Evolutionary conservation across 176 grass and related monocot genomes (phyloP).

Genomic region (Oryza meridionalis): DNA sequence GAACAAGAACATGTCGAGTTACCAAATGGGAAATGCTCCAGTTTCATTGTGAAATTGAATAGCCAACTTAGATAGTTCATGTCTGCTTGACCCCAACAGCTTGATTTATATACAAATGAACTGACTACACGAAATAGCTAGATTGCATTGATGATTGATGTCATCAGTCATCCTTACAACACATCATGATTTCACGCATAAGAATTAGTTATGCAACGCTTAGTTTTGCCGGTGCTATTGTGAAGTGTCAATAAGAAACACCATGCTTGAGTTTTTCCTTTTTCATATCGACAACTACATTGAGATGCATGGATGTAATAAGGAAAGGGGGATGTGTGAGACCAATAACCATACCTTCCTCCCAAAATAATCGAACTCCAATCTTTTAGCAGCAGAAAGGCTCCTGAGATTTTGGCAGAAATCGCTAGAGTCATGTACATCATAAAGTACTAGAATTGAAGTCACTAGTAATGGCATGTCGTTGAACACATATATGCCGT

Average conservation of each 20-base stretch:
- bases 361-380: neutral
- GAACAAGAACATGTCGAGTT: neutral
- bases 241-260: neutral
- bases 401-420: neutral
- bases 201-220: neutral
- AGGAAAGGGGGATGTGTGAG: neutral
- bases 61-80: no score
- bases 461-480: conserved; percentile 17
- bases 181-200: neutral
- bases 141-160: neutral
- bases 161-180: neutral
- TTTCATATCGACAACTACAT: neutral
- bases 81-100: no score
- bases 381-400: conserved; percentile 27
- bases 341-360: conserved; percentile 25
- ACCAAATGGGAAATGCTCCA: neutral
- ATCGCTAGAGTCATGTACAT: neutral
- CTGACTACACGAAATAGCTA: neutral
- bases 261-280: neutral
- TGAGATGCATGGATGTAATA: neutral
- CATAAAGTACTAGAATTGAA: neutral
- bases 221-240: neutral
- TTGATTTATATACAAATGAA: neutral
- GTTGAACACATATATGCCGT: neutral
- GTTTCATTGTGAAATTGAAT: no score